Evolutionary conservation across 225 moss, liverwort and hornwort species (phyloP), one percentile per base, ranked within the genome.

Genomic region (Pseudisothecium myosuroides): DNA sequence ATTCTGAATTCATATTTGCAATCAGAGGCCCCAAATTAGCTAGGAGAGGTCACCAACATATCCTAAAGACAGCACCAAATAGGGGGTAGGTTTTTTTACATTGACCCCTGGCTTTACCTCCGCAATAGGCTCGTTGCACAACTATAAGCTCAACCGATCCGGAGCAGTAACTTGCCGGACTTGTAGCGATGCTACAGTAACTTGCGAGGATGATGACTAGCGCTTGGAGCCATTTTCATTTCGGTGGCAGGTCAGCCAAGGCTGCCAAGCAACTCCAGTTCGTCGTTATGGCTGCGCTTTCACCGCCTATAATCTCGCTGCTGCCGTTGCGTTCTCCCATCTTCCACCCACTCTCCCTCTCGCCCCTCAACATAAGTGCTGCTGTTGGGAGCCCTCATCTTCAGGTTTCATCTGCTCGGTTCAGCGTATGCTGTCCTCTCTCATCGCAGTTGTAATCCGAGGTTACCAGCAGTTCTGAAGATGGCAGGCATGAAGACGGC

Each of bases 291-390:
- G n/a, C 84, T 47, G 88, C 88, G 88, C 84, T 31, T 88, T 88
- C 84, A 29, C 76, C 88, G 88, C 88, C 88, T 58, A 20, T 6
- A 89, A 85, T 92, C 85, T 90, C 90, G 92, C 86, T 83, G 86
- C 86, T 83, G 86, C 92, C 85, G 85, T 68, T 82, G 72, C 87
- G 5, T 27, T 81, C 66, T 49, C 73, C 41, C 6, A 20, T 36
- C 21, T 54, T 49, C 55, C 76, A 58, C 34, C 87, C 54, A 59
- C 78, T 65, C 34, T 12, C 22, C 50, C n/a, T 39, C 23, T n/a
- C 34, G 39, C 61, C 27, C 18, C 14, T n/a, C 50, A 29, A 14
- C 84, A 84, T 91, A 91, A 91, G 84, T 29, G 29, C 83, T 31
- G 49, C 55, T 37, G 6, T 0, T 3, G 11, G 19, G 4, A 37